A percentile compares a stretch with the other conserved stretches of the same genome.
Conservation (phyloP, 2,329 filamentous ascomycete species). For the Elsinoe batatas region DNA sequence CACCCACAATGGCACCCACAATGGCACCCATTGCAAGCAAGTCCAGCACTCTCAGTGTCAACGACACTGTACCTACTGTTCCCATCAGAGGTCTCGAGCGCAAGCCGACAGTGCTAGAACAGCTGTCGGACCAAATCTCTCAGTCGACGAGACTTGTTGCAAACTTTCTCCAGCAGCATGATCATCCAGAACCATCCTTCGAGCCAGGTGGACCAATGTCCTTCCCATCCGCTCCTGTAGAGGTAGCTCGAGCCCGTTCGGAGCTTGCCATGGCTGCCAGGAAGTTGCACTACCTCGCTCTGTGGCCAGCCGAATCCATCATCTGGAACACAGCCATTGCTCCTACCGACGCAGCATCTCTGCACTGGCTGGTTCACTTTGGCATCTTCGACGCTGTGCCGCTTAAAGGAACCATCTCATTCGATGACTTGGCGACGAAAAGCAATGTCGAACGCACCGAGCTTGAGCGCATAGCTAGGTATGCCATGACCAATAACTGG, state of each 20-base stretch:
- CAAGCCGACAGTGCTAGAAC: not conserved
- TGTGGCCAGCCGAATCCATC: not conserved
- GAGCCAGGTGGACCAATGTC: not conserved
- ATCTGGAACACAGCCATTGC: not conserved
- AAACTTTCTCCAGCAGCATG: not conserved
- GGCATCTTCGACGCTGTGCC: slow-evolving; percentile 25
- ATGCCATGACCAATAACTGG: slow-evolving; percentile 30
- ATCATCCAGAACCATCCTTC: not conserved
- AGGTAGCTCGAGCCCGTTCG: not conserved
- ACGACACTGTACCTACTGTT: not conserved
- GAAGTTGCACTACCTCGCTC: not conserved
- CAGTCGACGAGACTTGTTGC: not conserved
- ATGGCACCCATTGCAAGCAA: not conserved
- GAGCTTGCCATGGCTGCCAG: not conserved
- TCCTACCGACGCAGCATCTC: slow-evolving; percentile 12
- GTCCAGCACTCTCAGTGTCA: not conserved
- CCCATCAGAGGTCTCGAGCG: not conserved
- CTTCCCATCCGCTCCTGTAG: slow-evolving; percentile 6
- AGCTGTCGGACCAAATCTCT: not conserved
- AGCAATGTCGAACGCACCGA: slow-evolving; percentile 21
- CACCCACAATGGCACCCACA: no score
- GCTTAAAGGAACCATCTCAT: slow-evolving; percentile 19
- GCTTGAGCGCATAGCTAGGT: slow-evolving; percentile 28
- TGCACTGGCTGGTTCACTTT: slow-evolving; percentile 15
- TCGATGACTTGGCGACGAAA: slow-evolving; percentile 21